Conservation (phyloP, 2,329 filamentous ascomycete genomes). For the Knufia petricola region DNA sequence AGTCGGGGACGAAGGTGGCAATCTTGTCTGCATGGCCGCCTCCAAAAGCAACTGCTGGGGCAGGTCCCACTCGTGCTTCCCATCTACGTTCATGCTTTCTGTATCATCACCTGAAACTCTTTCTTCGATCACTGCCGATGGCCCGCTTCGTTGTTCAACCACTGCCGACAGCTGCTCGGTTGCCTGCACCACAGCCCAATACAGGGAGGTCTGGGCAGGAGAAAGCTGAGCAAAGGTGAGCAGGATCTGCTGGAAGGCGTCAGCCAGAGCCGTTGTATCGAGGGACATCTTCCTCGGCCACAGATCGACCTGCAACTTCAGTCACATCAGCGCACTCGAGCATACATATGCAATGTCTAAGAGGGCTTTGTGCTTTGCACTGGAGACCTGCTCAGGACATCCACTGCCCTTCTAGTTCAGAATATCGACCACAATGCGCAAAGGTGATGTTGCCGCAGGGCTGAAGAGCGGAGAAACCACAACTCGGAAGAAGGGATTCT, state of each 20-base stretch:
- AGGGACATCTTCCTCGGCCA: conserved; percentile 5
- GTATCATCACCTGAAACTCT: conserved; percentile 4
- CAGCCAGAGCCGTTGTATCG: conserved; percentile 5
- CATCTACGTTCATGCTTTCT: conserved; percentile 2
- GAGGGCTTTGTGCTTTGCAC: neutral
- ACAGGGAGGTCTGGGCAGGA: conserved; percentile 2
- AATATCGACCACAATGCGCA: neutral
- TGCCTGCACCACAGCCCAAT: conserved; percentile 5
- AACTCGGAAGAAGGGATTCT: conserved; percentile 16
- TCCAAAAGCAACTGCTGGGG: neutral
- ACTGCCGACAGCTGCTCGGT: conserved; percentile 6
- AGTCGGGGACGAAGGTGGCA: no score
- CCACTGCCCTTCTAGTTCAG: conserved; percentile 2
- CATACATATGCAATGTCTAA: neutral
- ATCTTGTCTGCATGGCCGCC: no score
- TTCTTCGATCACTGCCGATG: neutral
- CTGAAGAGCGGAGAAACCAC: neutral
- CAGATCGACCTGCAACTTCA: conserved; percentile 2
- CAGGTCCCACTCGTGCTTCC: neutral
- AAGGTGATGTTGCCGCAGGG: neutral
- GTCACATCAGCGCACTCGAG: conserved; percentile 5
- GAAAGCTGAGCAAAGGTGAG: conserved; percentile 7
- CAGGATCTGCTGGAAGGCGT: conserved; percentile 6
- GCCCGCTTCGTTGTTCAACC: conserved; percentile 7
- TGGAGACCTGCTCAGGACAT: conserved; percentile 6